Evolutionary conservation across 495 filamentous ascomycete genomes (phyloP).

Genomic region (Alectoria sarmentosa): DNA sequence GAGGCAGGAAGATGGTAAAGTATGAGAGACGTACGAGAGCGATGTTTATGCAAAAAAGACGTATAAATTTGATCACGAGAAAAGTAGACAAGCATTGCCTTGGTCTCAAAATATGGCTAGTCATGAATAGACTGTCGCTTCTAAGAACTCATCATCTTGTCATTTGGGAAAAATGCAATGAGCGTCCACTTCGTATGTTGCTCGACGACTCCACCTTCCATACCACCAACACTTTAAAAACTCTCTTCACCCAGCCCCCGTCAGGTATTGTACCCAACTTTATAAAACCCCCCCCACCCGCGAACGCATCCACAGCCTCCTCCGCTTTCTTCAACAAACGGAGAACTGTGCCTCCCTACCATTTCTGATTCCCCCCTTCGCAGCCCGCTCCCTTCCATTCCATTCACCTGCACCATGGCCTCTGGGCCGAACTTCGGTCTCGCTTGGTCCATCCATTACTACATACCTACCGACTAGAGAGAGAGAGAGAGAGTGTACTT

Average conservation of each 20-base stretch:
- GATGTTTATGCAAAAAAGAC: no score
- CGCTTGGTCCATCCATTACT: constrained; percentile 31
- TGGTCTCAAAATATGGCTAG: no score
- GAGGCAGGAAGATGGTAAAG: no score
- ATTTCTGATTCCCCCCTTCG: constrained; percentile 29
- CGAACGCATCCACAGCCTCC: constrained; percentile 20
- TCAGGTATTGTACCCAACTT: neutral
- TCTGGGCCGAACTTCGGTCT: constrained; percentile 32
- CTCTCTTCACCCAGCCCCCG: neutral
- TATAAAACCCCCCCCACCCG: neutral
- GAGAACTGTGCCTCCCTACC: constrained; percentile 28
- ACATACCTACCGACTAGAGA: no score
- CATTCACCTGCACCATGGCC: constrained; percentile 27
- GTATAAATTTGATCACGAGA: no score
- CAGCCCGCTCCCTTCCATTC: constrained; percentile 21
- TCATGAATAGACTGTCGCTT: no score
- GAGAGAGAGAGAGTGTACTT: no score
- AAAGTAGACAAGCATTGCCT: no score
- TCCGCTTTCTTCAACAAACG: constrained; percentile 31
- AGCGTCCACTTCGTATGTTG: neutral
- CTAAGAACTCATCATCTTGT: neutral
- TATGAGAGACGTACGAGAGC: no score
- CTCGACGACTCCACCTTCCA: no score
- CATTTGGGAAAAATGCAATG: neutral
- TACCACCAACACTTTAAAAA: neutral